These are phyloP conservation scores for Geranomyces michiganensis DNA, from an alignment of 192 early-diverging fungal species.

Conservation along the genomic window DNA sequence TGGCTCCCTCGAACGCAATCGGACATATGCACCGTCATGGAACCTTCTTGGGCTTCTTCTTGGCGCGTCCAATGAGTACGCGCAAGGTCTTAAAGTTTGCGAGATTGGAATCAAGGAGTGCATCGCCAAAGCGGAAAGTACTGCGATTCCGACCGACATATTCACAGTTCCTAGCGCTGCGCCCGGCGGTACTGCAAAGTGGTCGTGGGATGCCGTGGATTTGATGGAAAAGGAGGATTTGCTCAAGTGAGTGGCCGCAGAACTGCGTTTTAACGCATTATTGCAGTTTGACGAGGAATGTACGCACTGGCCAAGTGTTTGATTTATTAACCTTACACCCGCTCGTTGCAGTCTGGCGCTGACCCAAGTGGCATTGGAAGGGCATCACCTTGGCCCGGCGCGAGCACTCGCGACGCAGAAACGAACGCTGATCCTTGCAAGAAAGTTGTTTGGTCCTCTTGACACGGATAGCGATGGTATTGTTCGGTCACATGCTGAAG, in stretches of 20 bases:
- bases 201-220: slow-evolving; percentile 31
- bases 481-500: not conserved
- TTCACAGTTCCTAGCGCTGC: not conserved
- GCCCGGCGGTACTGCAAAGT: slow-evolving; percentile 5
- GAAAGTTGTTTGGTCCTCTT: slow-evolving; percentile 26
- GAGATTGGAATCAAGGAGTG: slow-evolving; percentile 47
- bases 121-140: slow-evolving; percentile 25
- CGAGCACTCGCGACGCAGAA: slow-evolving; percentile 44
- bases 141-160: slow-evolving; percentile 7
- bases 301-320: no score
- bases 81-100: slow-evolving; percentile 47
- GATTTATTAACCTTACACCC: not conserved
- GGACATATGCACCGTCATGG: slow-evolving; percentile 41
- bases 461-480: not conserved
- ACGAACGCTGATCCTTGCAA: slow-evolving; percentile 28
- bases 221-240: slow-evolving; percentile 6
- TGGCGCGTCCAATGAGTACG: slow-evolving; percentile 39
- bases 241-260: slow-evolving; percentile 9
- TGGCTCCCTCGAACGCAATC: slow-evolving; percentile 39
- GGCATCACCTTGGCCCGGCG: slow-evolving; percentile 37
- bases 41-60: slow-evolving; percentile 54
- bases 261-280: no score
- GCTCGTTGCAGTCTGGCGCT: slow-evolving; percentile 43
- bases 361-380: slow-evolving; percentile 48
- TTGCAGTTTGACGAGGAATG: no score